Evolutionary conservation across 2,329 filamentous ascomycete species (phyloP).

Genomic region (Madurella fahalii): DNA sequence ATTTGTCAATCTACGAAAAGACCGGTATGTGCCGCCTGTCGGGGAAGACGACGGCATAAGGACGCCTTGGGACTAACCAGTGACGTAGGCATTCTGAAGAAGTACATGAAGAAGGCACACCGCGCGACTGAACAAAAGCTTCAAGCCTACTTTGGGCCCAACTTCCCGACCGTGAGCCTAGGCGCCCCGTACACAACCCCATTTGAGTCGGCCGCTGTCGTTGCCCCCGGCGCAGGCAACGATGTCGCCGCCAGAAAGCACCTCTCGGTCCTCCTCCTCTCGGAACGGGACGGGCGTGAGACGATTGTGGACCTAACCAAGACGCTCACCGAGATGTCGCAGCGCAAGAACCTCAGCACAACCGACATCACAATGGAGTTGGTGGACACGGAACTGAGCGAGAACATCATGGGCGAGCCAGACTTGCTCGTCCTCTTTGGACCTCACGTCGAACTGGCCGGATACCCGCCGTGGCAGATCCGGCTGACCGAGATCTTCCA

Average conservation of each 20-base stretch:
- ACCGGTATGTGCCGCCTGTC: constrained; percentile 58
- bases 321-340: constrained; percentile 91
- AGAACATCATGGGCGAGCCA: constrained; percentile 79
- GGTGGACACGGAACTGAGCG: constrained; percentile 80
- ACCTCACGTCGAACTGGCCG: constrained; percentile 75
- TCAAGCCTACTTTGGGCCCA: constrained; percentile 77
- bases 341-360: constrained; percentile 75
- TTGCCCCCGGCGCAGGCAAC: constrained; percentile 41
- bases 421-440: constrained; percentile 86
- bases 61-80: neutral
- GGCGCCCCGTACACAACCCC: constrained; percentile 66
- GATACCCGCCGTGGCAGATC: constrained; percentile 96
- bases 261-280: constrained; percentile 70
- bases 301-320: constrained; percentile 94
- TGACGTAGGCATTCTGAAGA: constrained; percentile 73
- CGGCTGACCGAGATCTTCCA: constrained; percentile 91
- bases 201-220: constrained; percentile 42
- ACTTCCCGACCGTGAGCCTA: constrained; percentile 68
- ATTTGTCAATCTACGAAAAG: constrained; percentile 86
- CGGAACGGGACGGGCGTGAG: constrained; percentile 82
- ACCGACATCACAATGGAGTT: constrained; percentile 81
- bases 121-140: constrained; percentile 75
- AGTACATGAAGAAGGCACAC: constrained; percentile 81
- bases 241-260: constrained; percentile 38
- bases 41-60: neutral